A percentile compares a stretch with the other conserved stretches of the same genome.
Conservation (phyloP, 108 stramenopile genomes). For the Fistulifera pelliculosa region DNA sequence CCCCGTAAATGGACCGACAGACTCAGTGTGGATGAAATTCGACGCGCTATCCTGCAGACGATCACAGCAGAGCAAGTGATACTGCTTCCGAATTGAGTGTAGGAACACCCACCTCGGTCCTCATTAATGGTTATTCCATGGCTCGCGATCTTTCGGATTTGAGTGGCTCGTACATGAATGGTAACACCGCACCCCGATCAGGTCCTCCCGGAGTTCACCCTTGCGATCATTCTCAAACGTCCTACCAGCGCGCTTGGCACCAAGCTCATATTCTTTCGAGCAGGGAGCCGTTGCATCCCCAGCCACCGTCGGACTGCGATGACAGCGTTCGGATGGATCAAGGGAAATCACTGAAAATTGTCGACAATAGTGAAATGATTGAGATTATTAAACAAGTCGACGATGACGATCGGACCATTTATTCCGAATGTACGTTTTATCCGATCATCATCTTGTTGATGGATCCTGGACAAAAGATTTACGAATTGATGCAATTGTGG, state of each 20-base stretch:
- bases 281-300: background rate
- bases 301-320: slow-evolving; percentile 3
- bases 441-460: slow-evolving; percentile 33
- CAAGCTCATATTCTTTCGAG: slow-evolving; percentile 26
- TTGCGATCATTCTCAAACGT: too few relatives aligned
- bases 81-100: background rate
- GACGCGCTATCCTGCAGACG: too few relatives aligned
- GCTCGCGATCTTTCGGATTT: slow-evolving; percentile 35
- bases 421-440: too few relatives aligned
- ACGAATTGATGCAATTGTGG: slow-evolving; percentile 42
- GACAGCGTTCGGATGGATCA: slow-evolving; percentile 1
- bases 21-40: too few relatives aligned
- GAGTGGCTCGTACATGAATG: slow-evolving; percentile 29
- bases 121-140: slow-evolving; percentile 13
- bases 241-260: too few relatives aligned
- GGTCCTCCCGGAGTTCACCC: slow-evolving; percentile 1
- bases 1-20: too few relatives aligned
- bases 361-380: too few relatives aligned
- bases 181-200: slow-evolving; percentile 5
- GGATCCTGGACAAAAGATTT: slow-evolving; percentile 25
- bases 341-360: background rate
- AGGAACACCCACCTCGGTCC: slow-evolving; percentile 20
- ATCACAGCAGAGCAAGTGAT: too few relatives aligned
- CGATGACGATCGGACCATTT: background rate
- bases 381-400: too few relatives aligned